A percentile compares a stretch with the other conserved stretches of the same genome.
phyloP scores from a whole-genome alignment of 805 yeast genomes.

The Wickerhamomyces canadensis region DNA sequence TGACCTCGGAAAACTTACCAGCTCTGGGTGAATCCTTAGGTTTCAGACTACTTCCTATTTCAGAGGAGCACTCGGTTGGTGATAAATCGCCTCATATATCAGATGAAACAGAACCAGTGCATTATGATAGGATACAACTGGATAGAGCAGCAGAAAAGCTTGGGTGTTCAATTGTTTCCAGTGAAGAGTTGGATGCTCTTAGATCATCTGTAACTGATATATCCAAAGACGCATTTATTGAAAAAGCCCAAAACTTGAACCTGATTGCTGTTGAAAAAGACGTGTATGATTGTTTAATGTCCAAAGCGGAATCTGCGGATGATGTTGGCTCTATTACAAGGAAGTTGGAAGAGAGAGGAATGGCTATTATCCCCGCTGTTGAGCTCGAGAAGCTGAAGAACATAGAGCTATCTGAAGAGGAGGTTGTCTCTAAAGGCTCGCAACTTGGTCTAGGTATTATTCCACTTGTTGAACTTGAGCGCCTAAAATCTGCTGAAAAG shows the following conservation, averaged over 20 bases:
- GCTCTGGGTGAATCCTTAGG: conserved; percentile 9
- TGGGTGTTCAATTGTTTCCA: not conserved
- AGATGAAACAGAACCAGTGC: no score
- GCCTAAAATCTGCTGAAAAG: conserved; percentile 11
- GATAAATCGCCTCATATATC: not conserved
- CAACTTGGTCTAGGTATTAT: conserved; percentile 30
- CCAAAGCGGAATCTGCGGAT: conserved; percentile 17
- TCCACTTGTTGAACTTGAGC: conserved; percentile 27
- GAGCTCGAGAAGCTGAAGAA: conserved; percentile 5
- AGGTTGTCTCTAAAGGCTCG: conserved; percentile 20
- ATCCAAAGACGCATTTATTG: not conserved
- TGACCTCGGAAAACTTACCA: conserved; percentile 10
- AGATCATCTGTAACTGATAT: not conserved
- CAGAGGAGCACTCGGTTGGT: conserved; percentile 15
- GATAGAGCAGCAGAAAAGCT: no score
- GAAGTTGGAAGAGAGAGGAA: conserved; percentile 1
- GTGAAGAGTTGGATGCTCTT: not conserved
- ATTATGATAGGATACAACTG: no score
- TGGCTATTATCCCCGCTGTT: not conserved
- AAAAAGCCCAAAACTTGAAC: conserved; percentile 9
- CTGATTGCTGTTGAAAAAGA: conserved; percentile 12
- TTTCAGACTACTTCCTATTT: conserved; percentile 20
- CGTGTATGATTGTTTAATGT: conserved; percentile 7
- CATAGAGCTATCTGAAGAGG: conserved; percentile 1
- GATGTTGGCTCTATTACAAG: conserved; percentile 24